phyloP scores from a whole-genome alignment of 352 stramenopile genomes.

The Phytophthora pini region DNA sequence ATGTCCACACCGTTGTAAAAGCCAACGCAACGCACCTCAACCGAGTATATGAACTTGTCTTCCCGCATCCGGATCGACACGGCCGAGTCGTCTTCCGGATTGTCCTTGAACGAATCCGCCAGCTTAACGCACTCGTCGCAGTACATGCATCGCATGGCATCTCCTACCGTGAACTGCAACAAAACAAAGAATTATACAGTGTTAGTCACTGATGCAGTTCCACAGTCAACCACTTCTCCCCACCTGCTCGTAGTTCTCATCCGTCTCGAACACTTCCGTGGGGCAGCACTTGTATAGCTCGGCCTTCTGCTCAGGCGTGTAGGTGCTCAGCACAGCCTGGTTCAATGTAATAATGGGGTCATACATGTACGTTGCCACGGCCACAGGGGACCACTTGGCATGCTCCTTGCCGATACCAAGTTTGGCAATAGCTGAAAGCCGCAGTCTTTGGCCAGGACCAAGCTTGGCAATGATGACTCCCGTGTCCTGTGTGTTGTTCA shows the following conservation, averaged over 20 bases:
- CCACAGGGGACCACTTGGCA: conserved; percentile 97
- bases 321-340: conserved; percentile 92
- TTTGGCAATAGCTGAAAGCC: conserved; percentile 95
- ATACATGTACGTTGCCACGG: conserved; percentile 95
- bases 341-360: conserved; percentile 92
- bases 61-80: conserved; percentile 89
- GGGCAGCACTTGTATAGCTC: conserved; percentile 96
- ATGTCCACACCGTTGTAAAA: neutral
- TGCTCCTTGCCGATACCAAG: conserved; percentile 97
- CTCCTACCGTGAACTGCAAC: conserved; percentile 60
- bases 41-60: conserved; percentile 97
- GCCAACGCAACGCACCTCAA: conserved; percentile 77
- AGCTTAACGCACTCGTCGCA: conserved; percentile 96
- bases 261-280: conserved; percentile 94
- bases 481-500: conserved; percentile 95
- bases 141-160: conserved; percentile 92
- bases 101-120: conserved; percentile 94
- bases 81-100: conserved; percentile 95
- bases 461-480: conserved; percentile 98
- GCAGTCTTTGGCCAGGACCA: conserved; percentile 93
- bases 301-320: conserved; percentile 94
- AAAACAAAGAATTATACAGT: conserved; percentile 4
- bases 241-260: conserved; percentile 90
- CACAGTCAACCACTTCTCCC: neutral
- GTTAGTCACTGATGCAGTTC: neutral